phyloP scores from a whole-genome alignment of 2,329 filamentous ascomycete species.

The Alternaria sp. region DNA sequence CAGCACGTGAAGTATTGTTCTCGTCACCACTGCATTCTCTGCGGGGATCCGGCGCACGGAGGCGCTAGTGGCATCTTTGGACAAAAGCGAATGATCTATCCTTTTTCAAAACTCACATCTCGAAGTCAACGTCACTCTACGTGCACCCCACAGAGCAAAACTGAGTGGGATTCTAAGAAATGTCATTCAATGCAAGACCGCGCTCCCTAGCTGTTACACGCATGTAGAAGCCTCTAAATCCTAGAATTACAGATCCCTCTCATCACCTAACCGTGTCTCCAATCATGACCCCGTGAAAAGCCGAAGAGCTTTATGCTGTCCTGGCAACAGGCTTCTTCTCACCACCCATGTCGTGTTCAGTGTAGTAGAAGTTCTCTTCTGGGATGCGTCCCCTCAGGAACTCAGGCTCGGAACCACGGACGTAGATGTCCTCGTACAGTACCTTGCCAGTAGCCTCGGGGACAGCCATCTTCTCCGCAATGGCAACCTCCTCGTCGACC shows the following conservation, averaged over 20 bases:
- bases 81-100: not conserved
- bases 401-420: conserved; percentile 82
- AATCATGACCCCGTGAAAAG: not conserved
- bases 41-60: not conserved
- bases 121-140: not conserved
- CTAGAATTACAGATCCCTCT: conserved; percentile 34
- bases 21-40: not conserved
- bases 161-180: not conserved
- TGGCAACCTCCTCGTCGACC: conserved; percentile 88
- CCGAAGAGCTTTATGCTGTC: conserved; percentile 31
- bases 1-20: not conserved
- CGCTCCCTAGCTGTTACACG: conserved; percentile 17
- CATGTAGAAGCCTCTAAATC: conserved; percentile 25
- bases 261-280: not conserved
- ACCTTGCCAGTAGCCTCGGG: conserved; percentile 83
- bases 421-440: conserved; percentile 96
- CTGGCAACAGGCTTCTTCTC: conserved; percentile 45
- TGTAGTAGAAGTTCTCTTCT: conserved; percentile 90
- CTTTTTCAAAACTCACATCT: not conserved
- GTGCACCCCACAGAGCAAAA: not conserved
- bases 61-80: not conserved
- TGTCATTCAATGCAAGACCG: conserved; percentile 11
- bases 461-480: conserved; percentile 83
- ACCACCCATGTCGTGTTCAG: conserved; percentile 50
- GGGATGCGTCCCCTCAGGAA: conserved; percentile 86